A percentile compares a stretch with the other conserved stretches of the same genome.
Evolutionary conservation across 2,329 filamentous ascomycete species (phyloP).

Genomic region (Xylaria sp.): DNA sequence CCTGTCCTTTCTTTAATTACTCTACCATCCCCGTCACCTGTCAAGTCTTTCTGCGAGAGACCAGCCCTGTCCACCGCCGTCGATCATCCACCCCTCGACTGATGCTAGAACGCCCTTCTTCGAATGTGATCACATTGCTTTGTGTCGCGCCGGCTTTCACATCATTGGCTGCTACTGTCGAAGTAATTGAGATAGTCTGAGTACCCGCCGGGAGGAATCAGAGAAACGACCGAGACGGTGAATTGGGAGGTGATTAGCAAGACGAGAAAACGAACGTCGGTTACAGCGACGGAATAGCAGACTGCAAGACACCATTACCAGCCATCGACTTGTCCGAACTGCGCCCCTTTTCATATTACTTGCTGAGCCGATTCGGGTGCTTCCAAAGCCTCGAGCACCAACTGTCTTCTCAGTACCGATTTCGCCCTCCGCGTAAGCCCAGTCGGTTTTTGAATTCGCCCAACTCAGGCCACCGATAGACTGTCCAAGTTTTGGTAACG

Average conservation of each 20-base stretch:
- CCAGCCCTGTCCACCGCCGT: slow-evolving; percentile 27
- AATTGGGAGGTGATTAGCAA: slow-evolving; percentile 10
- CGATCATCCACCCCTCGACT: slow-evolving; percentile 31
- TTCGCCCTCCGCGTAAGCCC: slow-evolving; percentile 19
- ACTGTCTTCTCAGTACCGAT: slow-evolving; percentile 19
- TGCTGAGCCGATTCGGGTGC: slow-evolving; percentile 15
- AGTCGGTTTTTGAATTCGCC: slow-evolving; percentile 39
- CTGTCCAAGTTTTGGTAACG: slow-evolving; percentile 13
- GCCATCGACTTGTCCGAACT: background rate
- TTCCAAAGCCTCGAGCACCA: background rate
- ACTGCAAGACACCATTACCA: background rate
- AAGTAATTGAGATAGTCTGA: slow-evolving; percentile 28
- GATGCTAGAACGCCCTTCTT: slow-evolving; percentile 25
- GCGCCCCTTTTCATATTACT: background rate
- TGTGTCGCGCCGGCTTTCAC: slow-evolving; percentile 23
- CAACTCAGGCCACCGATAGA: slow-evolving; percentile 27
- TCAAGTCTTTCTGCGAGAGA: slow-evolving; percentile 35
- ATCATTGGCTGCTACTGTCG: slow-evolving; percentile 22
- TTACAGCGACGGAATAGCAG: background rate
- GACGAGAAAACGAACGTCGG: slow-evolving; percentile 9
- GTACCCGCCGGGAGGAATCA: slow-evolving; percentile 10
- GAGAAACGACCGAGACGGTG: slow-evolving; percentile 13
- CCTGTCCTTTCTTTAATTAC: slow-evolving; percentile 35
- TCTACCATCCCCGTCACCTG: slow-evolving; percentile 35
- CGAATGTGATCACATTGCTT: slow-evolving; percentile 32